Conservation (phyloP, 208 protist genomes). For the Trypanosoma avium region DNA sequence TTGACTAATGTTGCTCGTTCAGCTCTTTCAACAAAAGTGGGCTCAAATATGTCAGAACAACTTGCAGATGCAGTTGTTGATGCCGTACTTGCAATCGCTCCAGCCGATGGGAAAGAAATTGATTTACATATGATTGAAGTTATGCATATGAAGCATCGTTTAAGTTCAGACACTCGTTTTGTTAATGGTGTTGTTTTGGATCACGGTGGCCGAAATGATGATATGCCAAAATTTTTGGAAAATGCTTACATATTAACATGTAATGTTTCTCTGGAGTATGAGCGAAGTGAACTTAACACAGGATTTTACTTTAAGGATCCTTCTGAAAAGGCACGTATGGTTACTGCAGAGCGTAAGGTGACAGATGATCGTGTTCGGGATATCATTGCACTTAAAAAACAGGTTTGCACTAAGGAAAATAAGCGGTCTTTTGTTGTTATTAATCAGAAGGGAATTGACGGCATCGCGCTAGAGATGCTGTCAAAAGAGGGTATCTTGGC, state of each 20-base stretch:
- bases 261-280: slow-evolving; percentile 99
- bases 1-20: slow-evolving; percentile 96
- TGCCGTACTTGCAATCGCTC: slow-evolving; percentile 90
- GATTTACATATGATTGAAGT: slow-evolving; percentile 99
- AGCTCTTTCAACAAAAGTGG: slow-evolving; percentile 96
- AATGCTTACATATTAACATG: slow-evolving; percentile 99
- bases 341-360: slow-evolving; percentile 96
- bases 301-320: slow-evolving; percentile 98
- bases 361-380: slow-evolving; percentile 96
- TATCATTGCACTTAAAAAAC: slow-evolving; percentile 99
- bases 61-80: slow-evolving; percentile 96
- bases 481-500: slow-evolving; percentile 98
- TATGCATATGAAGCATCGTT: slow-evolving; percentile 99
- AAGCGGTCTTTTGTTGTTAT: slow-evolving; percentile 98
- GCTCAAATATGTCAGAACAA: slow-evolving; percentile 63
- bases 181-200: slow-evolving; percentile 99
- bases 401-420: slow-evolving; percentile 94
- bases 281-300: slow-evolving; percentile 98
- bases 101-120: slow-evolving; percentile 67
- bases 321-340: slow-evolving; percentile 97
- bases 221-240: slow-evolving; percentile 97
- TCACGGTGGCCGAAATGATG: slow-evolving; percentile 99
- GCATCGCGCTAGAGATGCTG: slow-evolving; percentile 99
- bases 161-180: slow-evolving; percentile 95
- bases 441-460: slow-evolving; percentile 99